Evolutionary conservation across 768 basidiomycete genomes (phyloP), one percentile per base, ranked within the genome.

Genomic region (Lactifluus volemus): DNA sequence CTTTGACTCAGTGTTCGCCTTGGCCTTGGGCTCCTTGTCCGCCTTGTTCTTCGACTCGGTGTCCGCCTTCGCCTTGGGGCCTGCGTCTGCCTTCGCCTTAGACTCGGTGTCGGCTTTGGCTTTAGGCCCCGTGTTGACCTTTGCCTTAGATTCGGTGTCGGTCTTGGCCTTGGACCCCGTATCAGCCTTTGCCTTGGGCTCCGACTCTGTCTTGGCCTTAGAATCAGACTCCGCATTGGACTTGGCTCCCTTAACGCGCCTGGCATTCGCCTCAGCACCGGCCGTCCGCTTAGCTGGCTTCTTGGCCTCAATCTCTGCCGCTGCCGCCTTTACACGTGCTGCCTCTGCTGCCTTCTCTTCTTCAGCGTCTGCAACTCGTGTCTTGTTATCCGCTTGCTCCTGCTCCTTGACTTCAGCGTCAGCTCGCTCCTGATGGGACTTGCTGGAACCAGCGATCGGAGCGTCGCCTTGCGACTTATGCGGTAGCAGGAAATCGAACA

Each of bases 381-480:
- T 39, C n/a, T 30, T 49, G 14, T 51, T 14, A 5, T 39, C 51
- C 2, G 47, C 56, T 21, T 62, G 61, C 12, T 49, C 52, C 30
- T 21, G 38, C 12, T 47, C 45, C 51, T 36, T 49, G 21, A 50
- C 44, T 3, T 52, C 60, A 3, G 55, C 53, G 15, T 53, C 55
- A 11, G 15, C 36, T 49, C 55, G 55, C 45, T 49, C 55, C 51
- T 57, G 55, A 8, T 44, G 51, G 10, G 55, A 0, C 30, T 45
- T 51, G 36, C 2, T 34, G 11, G 21, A 45, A 30, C 55, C 61
- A 8, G 30, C 45, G 45, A 58, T 58, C 3, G 51, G 56, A 3
- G 55, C 15, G 11, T 61, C 60, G 25, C 49, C 55, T 38, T 62
- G 55, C 5, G 55, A 58, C 38, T 53, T 48, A 21, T 55, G 61